Base-by-base conservation (phyloP, 2,329 filamentous ascomycete genomes). In the Ophiostoma piceae region DNA sequence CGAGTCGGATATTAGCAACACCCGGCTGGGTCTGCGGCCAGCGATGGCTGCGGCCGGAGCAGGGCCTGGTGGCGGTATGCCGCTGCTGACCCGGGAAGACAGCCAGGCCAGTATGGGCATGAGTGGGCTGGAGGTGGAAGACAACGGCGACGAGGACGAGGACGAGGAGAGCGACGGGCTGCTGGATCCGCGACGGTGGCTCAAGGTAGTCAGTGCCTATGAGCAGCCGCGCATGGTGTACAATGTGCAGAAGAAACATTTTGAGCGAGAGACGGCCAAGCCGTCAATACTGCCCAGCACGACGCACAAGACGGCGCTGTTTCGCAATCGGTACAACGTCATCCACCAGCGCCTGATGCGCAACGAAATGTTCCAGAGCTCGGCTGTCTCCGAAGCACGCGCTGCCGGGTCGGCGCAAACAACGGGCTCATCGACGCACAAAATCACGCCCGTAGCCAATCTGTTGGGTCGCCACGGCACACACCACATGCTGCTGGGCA, bases 341-440 rank as follows among this genome's bases (percentile, higher is more conserved):
- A 90, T 98, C 67, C 91, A 97, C 77, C 94, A 98, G 78, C 89
- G 95, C 22, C 86, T 98, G 22, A 85, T 98, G 57, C 90, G 95
- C 67, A 97, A 97, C 77, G 93, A 97, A 79, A 89, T 92, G 26
- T 99, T 99, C 75, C 94, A 97, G 78, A 88, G 88, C 26, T 92
- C 93, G 0, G 84, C 90, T 26, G 88, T 96, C 69, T 87, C 90
- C 8, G 84, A 85, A 1, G 84, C 85, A 16, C 84, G 84, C 67
- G 79, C 80, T n/a, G 29, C 68, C n/a, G 81, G 83, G 29, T 82
- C 84, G 1, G 72, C 35, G 35, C 62, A 65, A 6, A n/a, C 84
- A 85, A 57, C 88, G 8, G 83, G 85, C 3, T 32, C 69, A 32
- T 70, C 60, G 8, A 87, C 87, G 41, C 92, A 97, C 80, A 96